Percentiles rank a stretch among this genome's conserved stretches.
Evolutionary conservation across 352 stramenopile species (phyloP).

Genomic region (Phytophthora pluvialis): DNA sequence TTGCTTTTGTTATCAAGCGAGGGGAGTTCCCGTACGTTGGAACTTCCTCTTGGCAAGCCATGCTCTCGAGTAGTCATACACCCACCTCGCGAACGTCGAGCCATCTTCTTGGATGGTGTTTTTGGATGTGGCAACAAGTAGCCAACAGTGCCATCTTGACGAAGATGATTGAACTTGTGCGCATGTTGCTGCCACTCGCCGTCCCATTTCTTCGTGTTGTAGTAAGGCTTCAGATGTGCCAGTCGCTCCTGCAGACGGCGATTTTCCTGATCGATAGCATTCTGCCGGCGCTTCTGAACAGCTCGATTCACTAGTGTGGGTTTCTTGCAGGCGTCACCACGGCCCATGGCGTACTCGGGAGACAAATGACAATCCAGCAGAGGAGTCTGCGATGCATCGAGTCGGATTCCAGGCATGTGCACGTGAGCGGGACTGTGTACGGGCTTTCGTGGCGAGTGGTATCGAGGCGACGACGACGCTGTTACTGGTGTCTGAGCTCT

Average conservation of each 20-base stretch:
- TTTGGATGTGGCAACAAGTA: slow-evolving; percentile 60
- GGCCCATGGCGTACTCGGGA: slow-evolving; percentile 58
- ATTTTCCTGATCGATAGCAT: slow-evolving; percentile 72
- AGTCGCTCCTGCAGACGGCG: slow-evolving; percentile 60
- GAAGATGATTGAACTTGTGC: slow-evolving; percentile 67
- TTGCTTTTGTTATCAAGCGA: slow-evolving; percentile 26
- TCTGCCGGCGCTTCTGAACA: slow-evolving; percentile 58
- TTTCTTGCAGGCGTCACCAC: slow-evolving; percentile 79
- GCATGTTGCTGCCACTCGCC: slow-evolving; percentile 66
- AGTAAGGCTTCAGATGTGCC: slow-evolving; percentile 62
- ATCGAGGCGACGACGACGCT: slow-evolving; percentile 16
- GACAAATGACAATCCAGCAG: slow-evolving; percentile 82
- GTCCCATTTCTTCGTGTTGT: slow-evolving; percentile 80
- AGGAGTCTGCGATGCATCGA: slow-evolving; percentile 70
- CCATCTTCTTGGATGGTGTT: slow-evolving; percentile 22
- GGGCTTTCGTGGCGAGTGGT: slow-evolving; percentile 28
- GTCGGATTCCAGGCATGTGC: slow-evolving; percentile 72
- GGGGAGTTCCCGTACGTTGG: slow-evolving; percentile 13
- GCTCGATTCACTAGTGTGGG: slow-evolving; percentile 62
- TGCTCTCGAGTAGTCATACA: slow-evolving; percentile 22
- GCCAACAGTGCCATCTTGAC: slow-evolving; percentile 69
- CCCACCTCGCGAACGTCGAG: slow-evolving; percentile 11
- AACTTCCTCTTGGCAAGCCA: slow-evolving; percentile 9
- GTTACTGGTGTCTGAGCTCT: slow-evolving; percentile 16
- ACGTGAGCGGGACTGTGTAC: slow-evolving; percentile 58